Base-by-base conservation (phyloP, 148 eudicot genomes). In the Rhododendron molle region DNA sequence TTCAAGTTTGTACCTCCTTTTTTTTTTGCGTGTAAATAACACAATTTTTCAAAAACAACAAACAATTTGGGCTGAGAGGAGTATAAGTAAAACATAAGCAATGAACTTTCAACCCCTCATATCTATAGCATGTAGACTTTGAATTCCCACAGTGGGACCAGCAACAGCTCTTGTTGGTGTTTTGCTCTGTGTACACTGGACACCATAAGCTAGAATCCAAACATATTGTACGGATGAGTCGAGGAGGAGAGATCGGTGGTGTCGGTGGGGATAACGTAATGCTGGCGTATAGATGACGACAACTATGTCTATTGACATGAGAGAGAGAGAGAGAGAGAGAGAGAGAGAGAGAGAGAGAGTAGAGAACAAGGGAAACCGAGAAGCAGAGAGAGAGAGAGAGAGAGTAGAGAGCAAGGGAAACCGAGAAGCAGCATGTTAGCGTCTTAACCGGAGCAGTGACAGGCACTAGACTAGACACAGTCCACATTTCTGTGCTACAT, bases 401-500 rank as follows among this genome's bases (percentile, higher is more conserved):
- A 16, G 43, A 54, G 50, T 20, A n/a, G 12, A 72, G 46, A 82
- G 56, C 30, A 76, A 46, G 11, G 49, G 11, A 46, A 32, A 47
- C 23, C 69, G 80, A 36, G 76, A 83, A 78, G 71, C 83, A 38
- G 54, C 80, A 44, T 83, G 84, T 84, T 84, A 56, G 49, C 46
- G n/a, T 71, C 82, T 83, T 60, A 82, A 87, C 52, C 71, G 79
- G 46, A 87, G 40, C 72, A 71, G 54, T 78, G 49, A 28, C 34
- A 78, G 30, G 30, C 38, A 67, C 23, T 32, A 34, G 36, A 34
- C 36, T 34, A 14, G 32, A 81, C 28, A 23, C 84, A 76, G 78
- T 76, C 76, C 30, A 43, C 79, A 86, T 88, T 89, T 89, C 89
- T 91, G 87, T 86, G 65, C 87, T 90, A 73, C 93, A 89, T 0